These are phyloP conservation scores for Nakazawaea anatomiae DNA, from an alignment of 805 yeast species.

Conservation along the genomic window DNA sequence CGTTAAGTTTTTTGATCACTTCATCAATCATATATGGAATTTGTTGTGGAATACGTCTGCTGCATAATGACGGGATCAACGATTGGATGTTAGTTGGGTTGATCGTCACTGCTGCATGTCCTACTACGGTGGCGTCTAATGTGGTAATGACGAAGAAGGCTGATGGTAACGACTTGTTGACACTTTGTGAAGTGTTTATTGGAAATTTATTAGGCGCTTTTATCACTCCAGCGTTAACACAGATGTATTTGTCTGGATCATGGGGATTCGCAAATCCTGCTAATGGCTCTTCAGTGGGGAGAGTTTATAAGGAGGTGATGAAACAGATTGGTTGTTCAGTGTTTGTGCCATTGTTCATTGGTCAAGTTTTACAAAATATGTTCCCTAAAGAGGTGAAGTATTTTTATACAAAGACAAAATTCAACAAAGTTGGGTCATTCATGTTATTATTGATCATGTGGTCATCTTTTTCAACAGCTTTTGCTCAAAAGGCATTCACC, in stretches of 20 bases:
- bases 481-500: slow-evolving; percentile 73
- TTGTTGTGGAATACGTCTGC: slow-evolving; percentile 55
- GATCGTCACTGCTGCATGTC: slow-evolving; percentile 79
- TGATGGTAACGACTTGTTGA: slow-evolving; percentile 72
- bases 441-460: slow-evolving; percentile 76
- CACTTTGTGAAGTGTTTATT: slow-evolving; percentile 78
- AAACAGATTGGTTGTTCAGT: slow-evolving; percentile 81
- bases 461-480: slow-evolving; percentile 81
- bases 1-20: slow-evolving; percentile 67
- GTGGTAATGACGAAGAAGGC: slow-evolving; percentile 90
- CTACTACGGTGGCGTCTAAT: slow-evolving; percentile 88
- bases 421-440: slow-evolving; percentile 72
- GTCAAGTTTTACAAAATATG: slow-evolving; percentile 72
- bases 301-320: slow-evolving; percentile 72
- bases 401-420: slow-evolving; percentile 48
- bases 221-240: slow-evolving; percentile 78
- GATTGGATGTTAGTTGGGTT: slow-evolving; percentile 78
- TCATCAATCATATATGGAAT: slow-evolving; percentile 69
- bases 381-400: slow-evolving; percentile 62
- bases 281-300: slow-evolving; percentile 41
- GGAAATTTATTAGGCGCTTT: slow-evolving; percentile 86
- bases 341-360: slow-evolving; percentile 83
- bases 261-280: slow-evolving; percentile 86
- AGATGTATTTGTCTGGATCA: slow-evolving; percentile 51
- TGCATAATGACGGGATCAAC: slow-evolving; percentile 55